A percentile compares a stretch with the other conserved stretches of the same genome.
Evolutionary conservation across 2,329 filamentous ascomycete genomes (phyloP).

Genomic region (Neoscytalidium dimidiatum): DNA sequence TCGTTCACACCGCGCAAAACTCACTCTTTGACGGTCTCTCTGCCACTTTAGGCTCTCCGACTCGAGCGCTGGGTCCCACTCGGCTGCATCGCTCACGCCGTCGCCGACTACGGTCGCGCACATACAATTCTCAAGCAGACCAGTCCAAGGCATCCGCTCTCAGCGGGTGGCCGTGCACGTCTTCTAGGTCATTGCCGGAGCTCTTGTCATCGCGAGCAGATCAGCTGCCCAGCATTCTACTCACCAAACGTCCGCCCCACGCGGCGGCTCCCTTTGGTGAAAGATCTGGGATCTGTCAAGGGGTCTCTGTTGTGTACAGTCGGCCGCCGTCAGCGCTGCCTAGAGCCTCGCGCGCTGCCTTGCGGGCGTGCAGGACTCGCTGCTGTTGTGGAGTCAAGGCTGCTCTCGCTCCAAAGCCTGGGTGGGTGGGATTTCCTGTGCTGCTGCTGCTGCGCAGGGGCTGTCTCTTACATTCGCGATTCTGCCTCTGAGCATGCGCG

Average conservation of each 20-base stretch:
- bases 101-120: background rate
- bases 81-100: too few species aligned
- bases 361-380: background rate
- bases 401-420: background rate
- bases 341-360: background rate
- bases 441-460: background rate
- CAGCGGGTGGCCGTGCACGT: background rate
- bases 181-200: background rate
- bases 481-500: background rate
- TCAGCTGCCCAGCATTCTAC: background rate
- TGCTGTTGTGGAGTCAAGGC: background rate
- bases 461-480: background rate
- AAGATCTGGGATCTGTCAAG: conserved; percentile 13
- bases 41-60: too few species aligned
- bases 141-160: background rate
- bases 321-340: conserved; percentile 5
- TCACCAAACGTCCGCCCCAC: background rate
- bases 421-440: background rate
- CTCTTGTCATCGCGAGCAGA: background rate
- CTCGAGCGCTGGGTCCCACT: too few species aligned
- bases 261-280: conserved; percentile 4
- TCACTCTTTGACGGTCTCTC: too few species aligned
- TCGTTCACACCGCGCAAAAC: too few species aligned
- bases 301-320: background rate
- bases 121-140: background rate